phyloP scores from a whole-genome alignment of 176 grass and related monocot genomes.

The Miscanthus lutarioriparius region DNA sequence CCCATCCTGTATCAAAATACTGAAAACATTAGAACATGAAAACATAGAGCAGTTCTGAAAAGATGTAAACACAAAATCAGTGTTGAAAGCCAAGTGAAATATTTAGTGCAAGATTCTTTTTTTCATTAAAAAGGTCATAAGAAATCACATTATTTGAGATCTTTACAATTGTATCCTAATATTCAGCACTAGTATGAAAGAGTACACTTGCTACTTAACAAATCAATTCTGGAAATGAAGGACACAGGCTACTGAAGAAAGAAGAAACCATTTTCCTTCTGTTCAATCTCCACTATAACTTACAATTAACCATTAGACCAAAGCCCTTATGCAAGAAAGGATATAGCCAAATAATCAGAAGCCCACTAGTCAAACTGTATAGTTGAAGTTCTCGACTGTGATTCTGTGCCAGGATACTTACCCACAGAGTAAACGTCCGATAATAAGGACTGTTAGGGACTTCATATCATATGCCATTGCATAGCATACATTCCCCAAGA shows the following conservation, averaged over 20 bases:
- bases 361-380: background rate
- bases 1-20: constrained; percentile 60
- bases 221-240: background rate
- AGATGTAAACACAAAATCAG: background rate
- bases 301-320: constrained; percentile 1
- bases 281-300: background rate
- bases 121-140: background rate
- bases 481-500: constrained; percentile 79
- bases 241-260: background rate
- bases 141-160: background rate
- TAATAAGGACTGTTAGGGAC: constrained; percentile 66
- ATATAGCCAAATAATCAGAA: background rate
- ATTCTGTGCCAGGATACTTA: constrained; percentile 38
- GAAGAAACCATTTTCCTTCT: constrained; percentile 14
- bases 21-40: constrained; percentile 23
- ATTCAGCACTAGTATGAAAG: background rate
- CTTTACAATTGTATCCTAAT: constrained; percentile 1
- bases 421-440: constrained; percentile 80
- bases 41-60: constrained; percentile 9
- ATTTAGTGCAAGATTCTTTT: background rate
- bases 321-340: constrained; percentile 15
- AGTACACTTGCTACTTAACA: background rate
- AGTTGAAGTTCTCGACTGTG: background rate
- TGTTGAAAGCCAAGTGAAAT: background rate
- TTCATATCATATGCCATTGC: constrained; percentile 82